Base-by-base conservation (phyloP, 2,329 filamentous ascomycete species). In the Tolypocladium endophyticum region DNA sequence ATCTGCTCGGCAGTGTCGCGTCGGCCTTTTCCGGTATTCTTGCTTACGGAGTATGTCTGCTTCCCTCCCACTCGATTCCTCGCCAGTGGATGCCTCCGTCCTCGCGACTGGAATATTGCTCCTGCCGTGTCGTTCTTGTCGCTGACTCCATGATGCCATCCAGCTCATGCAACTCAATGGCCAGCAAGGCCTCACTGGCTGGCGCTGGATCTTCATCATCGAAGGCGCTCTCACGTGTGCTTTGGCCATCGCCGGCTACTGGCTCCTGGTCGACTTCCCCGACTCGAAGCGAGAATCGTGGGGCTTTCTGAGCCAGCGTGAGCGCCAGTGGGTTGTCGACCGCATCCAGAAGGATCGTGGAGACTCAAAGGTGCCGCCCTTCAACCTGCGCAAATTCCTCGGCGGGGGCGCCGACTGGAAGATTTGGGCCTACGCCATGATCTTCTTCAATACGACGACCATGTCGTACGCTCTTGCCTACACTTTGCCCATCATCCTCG, bases 401-500 rank as follows among this genome's bases (percentile, higher is more conserved):
- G 61, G 69, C 18, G 75, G 76, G 28, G 79, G 76, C 1, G 61
- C 67, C 2, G 81, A 86, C 72, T 78, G 74, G 75, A 83, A 82
- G 70, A 75, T 87, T 60, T 88, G 86, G 86, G 78, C 72, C 0
- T 87, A 85, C 65, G 83, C 79, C 59, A 65, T 85, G 64, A 77
- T 86, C 65, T 83, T 82, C 68, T 84, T 85, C 74, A 84, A 83
- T 71, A 82, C 83, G 2, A 91, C 89, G 0, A 89, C 88, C 14
- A 82, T 89, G 57, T 81, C 81, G 1, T 94, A 94, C 70, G 85
- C 89, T 0, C 81, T 94, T 11, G 87, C 88, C 2, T 93, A 89
- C 72, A 93, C 92, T 69, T 74, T 92, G 4, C 89, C 90, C 8
- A 83, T 92, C 67, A 89, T 94, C 65, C 82, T 95, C 18, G 72